Base-by-base conservation (phyloP, 2,329 filamentous ascomycete genomes). In the Botrytis paeoniae region DNA sequence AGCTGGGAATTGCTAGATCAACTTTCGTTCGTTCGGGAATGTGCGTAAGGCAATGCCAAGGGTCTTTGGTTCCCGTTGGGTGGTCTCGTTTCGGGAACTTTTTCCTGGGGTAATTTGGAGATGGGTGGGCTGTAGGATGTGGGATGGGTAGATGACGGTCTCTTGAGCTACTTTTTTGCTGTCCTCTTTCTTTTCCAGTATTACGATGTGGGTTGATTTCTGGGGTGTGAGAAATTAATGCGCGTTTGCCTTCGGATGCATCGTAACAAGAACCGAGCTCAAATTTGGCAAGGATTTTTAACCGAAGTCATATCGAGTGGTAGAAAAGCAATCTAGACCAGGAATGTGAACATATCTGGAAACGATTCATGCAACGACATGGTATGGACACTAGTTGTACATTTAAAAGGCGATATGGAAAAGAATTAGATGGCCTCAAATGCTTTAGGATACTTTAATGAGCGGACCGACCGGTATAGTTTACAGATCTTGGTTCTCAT, bases 1-100 rank as follows among this genome's bases (percentile, higher is more conserved):
- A 59, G 70, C 70, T 71, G n/a, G 70, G 45, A 43, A 66, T 35
- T 65, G 63, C 48, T 61, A 62, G 69, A 71, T 66, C 71, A 48
- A 71, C 70, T 61, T 68, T 74, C 61, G 71, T 65, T 66, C 63
- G 63, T n/a, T 74, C 70, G 70, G 70, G 70, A 66, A 43, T 57
- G 61, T 41, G 70, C 70, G 70, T 59, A 66, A 71, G 70, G 70
- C 70, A 66, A 71, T 45, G 70, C 70, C 70, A 71, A 71, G 70
- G 45, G 62, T 66, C 29, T 64, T 71, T 65, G 61, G 25, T 71
- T 41, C 61, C 59, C 43, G 59, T 65, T 64, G 37, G 59, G 25
- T 71, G 59, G 43, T 71, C 43, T 71, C 41, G 57, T 70, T 70
- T 70, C 69, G 69, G 69, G 39, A 51, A 65, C 43, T 71, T 62